Percentiles rank a stretch among this genome's conserved stretches.
These are phyloP conservation scores for Solanum hybrid DNA, from an alignment of 305 asterid species.

Conservation along the genomic window DNA sequence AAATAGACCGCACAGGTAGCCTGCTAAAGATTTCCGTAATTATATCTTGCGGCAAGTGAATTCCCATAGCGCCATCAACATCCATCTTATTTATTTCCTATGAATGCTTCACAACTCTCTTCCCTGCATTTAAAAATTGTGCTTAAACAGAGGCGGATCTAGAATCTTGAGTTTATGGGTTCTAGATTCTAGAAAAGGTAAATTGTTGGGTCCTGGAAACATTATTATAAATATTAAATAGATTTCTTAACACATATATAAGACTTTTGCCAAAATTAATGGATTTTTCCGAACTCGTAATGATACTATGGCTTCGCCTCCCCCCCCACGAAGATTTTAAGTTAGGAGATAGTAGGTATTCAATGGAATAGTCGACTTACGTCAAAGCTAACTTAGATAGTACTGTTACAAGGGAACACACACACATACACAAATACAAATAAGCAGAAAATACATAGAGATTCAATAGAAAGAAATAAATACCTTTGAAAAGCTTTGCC, in stretches of 20 bases:
- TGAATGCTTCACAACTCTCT: background rate
- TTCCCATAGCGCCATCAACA: background rate
- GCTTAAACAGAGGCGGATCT: background rate
- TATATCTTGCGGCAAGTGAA: background rate
- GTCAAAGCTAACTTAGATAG: background rate
- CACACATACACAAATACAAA: background rate
- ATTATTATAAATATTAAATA: background rate
- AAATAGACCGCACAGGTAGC: background rate
- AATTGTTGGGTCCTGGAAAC: background rate
- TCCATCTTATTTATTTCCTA: background rate
- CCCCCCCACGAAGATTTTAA: background rate
- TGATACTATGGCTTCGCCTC: background rate
- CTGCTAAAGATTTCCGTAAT: background rate
- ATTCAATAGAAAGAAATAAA: background rate
- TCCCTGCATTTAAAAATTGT: background rate
- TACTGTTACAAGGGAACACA: background rate
- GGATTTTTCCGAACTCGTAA: background rate
- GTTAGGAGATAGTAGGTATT: background rate
- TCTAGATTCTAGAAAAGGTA: background rate
- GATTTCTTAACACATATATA: background rate
- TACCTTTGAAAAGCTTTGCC: background rate
- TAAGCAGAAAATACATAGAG: background rate
- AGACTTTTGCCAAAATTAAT: background rate
- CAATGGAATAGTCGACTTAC: background rate
- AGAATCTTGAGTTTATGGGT: background rate